These are phyloP conservation scores for Penicillium longicatenatum DNA, from an alignment of 495 filamentous ascomycete species.

Conservation along the genomic window DNA sequence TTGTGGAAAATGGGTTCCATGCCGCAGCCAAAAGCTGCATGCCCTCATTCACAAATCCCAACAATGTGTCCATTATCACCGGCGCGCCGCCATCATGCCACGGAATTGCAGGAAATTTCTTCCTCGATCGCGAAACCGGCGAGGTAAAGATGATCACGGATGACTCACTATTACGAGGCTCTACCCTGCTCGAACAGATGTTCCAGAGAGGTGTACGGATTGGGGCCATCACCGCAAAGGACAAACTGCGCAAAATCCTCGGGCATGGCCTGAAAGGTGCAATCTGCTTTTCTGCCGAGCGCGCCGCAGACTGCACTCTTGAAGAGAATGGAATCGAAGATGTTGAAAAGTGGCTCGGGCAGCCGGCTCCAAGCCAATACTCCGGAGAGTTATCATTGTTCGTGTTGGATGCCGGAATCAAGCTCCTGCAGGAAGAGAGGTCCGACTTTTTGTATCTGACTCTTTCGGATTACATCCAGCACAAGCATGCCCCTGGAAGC, in stretches of 20 bases:
- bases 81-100: constrained; percentile 32
- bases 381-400: constrained; percentile 39
- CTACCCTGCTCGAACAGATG: constrained; percentile 40
- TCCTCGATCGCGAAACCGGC: constrained; percentile 34
- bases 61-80: constrained; percentile 40
- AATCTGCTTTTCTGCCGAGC: constrained; percentile 40
- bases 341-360: constrained; percentile 36
- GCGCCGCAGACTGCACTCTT: constrained; percentile 24
- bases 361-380: constrained; percentile 32
- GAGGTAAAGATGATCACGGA: constrained; percentile 39
- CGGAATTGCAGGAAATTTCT: constrained; percentile 42
- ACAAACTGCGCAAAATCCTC: constrained; percentile 38
- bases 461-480: constrained; percentile 41
- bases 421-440: constrained; percentile 33
- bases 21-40: constrained; percentile 34
- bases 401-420: constrained; percentile 42
- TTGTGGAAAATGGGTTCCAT: constrained; percentile 34
- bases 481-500: constrained; percentile 36
- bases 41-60: constrained; percentile 41
- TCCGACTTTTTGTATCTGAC: constrained; percentile 44
- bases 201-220: constrained; percentile 33
- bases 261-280: constrained; percentile 31
- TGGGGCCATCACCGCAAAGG: constrained; percentile 40
- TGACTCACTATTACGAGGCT: constrained; percentile 32
- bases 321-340: constrained; percentile 28